A percentile compares a stretch with the other conserved stretches of the same genome.
These are phyloP conservation scores for Fusarium anguioides DNA, from an alignment of 2,329 filamentous ascomycete species.

Conservation along the genomic window DNA sequence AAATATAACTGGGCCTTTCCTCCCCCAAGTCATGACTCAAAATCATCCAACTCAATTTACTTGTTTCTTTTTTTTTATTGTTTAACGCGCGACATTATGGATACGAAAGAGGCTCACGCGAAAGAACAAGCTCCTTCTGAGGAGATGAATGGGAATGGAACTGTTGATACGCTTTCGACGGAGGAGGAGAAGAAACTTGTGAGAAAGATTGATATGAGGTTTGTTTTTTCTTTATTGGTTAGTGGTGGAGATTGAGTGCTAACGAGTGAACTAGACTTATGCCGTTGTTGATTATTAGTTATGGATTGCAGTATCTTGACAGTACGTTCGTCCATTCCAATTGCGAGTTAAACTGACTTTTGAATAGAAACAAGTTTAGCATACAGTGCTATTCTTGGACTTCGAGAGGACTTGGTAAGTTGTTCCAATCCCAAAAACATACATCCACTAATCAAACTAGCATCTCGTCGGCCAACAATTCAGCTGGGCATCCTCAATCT, in stretches of 20 bases:
- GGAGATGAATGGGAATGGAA: background rate
- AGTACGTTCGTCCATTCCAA: background rate
- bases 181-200: conserved; percentile 16
- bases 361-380: conserved; percentile 9
- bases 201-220: conserved; percentile 18
- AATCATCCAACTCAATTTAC: background rate
- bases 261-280: background rate
- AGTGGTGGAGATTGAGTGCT: no score
- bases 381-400: conserved; percentile 13
- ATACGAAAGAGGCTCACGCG: background rate
- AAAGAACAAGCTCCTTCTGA: background rate
- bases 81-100: background rate
- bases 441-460: background rate
- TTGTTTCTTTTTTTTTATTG: background rate
- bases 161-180: background rate
- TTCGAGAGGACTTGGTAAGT: conserved; percentile 5
- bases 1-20: conserved; percentile 11
- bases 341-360: background rate
- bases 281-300: conserved; percentile 15
- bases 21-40: background rate
- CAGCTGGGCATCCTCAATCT: conserved; percentile 15
- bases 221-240: background rate
- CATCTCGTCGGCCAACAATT: conserved; percentile 11
- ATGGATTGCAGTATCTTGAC: conserved; percentile 13
- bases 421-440: rapidly evolving